These are phyloP conservation scores for Blastocladiella emersonii DNA, from an alignment of 371 early-diverging fungal species.

Conservation along the genomic window DNA sequence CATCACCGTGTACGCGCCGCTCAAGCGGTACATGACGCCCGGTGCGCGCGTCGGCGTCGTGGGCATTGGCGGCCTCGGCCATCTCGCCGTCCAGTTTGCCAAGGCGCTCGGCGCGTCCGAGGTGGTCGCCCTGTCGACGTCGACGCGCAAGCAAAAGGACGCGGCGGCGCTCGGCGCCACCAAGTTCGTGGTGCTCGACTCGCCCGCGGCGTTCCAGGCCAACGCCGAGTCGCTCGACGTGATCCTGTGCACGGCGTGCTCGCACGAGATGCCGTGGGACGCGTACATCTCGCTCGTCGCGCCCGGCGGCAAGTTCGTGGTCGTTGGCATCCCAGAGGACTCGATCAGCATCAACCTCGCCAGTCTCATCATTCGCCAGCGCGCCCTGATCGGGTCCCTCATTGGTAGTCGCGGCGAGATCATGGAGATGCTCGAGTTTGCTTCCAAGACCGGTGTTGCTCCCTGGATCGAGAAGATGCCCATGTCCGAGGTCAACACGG, in stretches of 20 bases:
- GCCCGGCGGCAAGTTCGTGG: constrained; percentile 33
- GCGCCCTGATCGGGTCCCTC: constrained; percentile 46
- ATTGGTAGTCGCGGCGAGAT: constrained; percentile 47
- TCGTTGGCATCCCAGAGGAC: constrained; percentile 51
- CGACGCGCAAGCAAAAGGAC: constrained; percentile 47
- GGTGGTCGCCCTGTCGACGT: constrained; percentile 57
- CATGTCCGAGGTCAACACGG: constrained; percentile 47
- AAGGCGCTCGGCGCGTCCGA: constrained; percentile 43
- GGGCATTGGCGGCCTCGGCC: constrained; percentile 59
- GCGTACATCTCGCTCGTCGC: constrained; percentile 33
- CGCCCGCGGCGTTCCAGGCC: constrained; percentile 22
- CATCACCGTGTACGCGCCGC: constrained; percentile 46
- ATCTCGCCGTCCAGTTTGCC: constrained; percentile 54
- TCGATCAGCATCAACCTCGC: constrained; percentile 26
- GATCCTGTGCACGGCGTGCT: constrained; percentile 40
- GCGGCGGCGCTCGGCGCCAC: constrained; percentile 51
- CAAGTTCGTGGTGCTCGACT: constrained; percentile 21
- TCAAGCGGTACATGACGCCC: constrained; percentile 29
- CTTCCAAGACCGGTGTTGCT: constrained; percentile 43
- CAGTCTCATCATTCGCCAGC: constrained; percentile 31
- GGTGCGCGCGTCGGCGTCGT: constrained; percentile 47
- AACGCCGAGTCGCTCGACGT: constrained; percentile 30
- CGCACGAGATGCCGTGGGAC: constrained; percentile 33
- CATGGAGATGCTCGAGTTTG: constrained; percentile 52
- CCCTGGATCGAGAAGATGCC: constrained; percentile 50